Base-by-base conservation (phyloP, 2,329 filamentous ascomycete genomes). In the Colletotrichum destructivum region DNA sequence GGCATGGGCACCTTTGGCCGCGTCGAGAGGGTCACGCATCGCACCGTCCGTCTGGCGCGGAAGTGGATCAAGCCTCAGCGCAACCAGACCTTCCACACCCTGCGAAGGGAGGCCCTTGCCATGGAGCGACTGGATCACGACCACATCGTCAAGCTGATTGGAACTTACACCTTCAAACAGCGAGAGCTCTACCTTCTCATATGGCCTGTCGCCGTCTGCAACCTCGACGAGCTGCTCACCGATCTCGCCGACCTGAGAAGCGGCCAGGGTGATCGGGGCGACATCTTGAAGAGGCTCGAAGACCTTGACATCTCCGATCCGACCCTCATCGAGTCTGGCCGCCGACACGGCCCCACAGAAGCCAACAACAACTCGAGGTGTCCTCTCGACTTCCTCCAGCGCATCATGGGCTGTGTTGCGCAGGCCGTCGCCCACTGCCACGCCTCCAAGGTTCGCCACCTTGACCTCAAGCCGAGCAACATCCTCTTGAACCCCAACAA, bases 381-480 rank as follows among this genome's bases (percentile, higher is more conserved):
- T 52, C 83, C 84, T 1, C 75, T 85, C 6, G 79, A 81, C 21
- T 86, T 83, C 70, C 76, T 87, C 1, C 83, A 80, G 68, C 80
- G 81, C 59, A 77, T 84, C 31, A 80, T 85, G 42, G 85, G 85
- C 15, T 87, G 85, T 68, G 78, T 85, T 54, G 81, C 84, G n/a
- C 80, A 80, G 16, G 84, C 83, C 5, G 78, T 85, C 69, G 79
- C 82, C 1, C 81, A 84, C 68, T 84, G 82, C 66, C 84, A 86
- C 74, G 74, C 77, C 18, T 79, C 82, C 59, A 78, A 82, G 21
- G 82, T 87, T 15, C 80, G 85, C 26, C 85, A 87, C 73, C 80
- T 85, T 5, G 84, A 87, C 64, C 81, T 87, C 46, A 87, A 87
- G 70, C 85, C 85, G 2, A 82, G 81, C 46, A 87, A 87, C 63